Evolutionary conservation across 257 asterid genomes (phyloP), one percentile per base, ranked within the genome.

Genomic region (Solanum tarijense): DNA sequence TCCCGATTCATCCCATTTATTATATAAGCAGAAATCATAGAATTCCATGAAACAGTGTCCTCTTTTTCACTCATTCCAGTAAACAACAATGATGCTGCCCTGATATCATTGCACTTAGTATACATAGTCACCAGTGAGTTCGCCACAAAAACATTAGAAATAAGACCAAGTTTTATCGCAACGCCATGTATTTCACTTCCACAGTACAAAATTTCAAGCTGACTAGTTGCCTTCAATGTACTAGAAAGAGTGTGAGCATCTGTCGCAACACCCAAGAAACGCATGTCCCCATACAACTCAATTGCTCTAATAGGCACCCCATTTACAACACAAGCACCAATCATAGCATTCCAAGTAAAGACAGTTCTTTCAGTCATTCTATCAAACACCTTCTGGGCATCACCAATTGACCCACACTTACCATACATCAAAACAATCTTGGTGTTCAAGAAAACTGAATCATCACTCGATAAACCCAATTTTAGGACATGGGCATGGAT

Each of bases 341-440:
- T 89, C 92, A 95, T 93, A 32, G 96, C 99, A 87, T 97, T 96
- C 93, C 95, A 95, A 18, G 98, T 90, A 60, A 94, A 97, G 68
- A 93, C 55, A 78, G 90, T 93, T 89, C 93, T 91, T 20, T 93
- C 93, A 39, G 27, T 88, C 96, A 97, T 94, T 90, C 91, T 91
- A 81, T 93, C 98, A 43, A 96, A 97, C 95, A 95, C n/a, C 62
- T 89, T 85, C 43, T 88, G 82, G 2, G 98, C 98, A 58, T 92
- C 92, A 29, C 25, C 23, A 85, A 91, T 88, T 18, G 91, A 90
- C 71, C 98, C 92, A 88, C 96, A 93, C 83, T 94, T 96, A 6
- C 97, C 98, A 55, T 95, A 95, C 95, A 93, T 90, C 7, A 89
- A 43, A 72, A 95, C 93, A 1, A 97, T 93, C 79, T 96, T 96